These are phyloP conservation scores for Aspergillus terreus DNA, from an alignment of 2,329 filamentous ascomycete genomes.

Conservation along the genomic window DNA sequence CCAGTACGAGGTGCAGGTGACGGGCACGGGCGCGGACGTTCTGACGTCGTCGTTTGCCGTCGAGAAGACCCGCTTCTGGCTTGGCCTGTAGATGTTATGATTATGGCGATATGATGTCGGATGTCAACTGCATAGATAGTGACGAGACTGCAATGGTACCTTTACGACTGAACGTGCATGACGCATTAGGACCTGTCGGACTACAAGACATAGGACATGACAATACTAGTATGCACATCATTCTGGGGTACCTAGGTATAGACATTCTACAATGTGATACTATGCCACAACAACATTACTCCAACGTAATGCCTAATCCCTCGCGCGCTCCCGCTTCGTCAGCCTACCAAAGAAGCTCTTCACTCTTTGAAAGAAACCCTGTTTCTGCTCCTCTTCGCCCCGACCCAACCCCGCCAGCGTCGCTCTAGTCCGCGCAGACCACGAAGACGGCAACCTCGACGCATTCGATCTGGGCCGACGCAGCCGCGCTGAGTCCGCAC, in stretches of 20 bases:
- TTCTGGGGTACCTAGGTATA: too few relatives aligned
- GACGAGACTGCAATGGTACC: background rate
- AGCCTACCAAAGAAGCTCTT: slow-evolving; percentile 2
- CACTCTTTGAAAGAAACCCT: slow-evolving; percentile 4
- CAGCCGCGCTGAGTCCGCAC: background rate
- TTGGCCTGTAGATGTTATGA: slow-evolving; percentile 48
- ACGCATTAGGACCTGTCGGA: too few relatives aligned
- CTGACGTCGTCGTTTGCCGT: slow-evolving; percentile 56
- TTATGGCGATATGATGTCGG: background rate
- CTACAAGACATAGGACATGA: too few relatives aligned
- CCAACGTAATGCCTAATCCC: too few relatives aligned
- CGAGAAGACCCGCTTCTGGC: slow-evolving; percentile 63
- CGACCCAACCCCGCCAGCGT: background rate
- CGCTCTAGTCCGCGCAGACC: slow-evolving; percentile 3
- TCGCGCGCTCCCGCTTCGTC: background rate
- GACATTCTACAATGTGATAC: too few relatives aligned
- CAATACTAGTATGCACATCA: too few relatives aligned
- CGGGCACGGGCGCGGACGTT: slow-evolving; percentile 50
- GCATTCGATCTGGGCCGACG: background rate
- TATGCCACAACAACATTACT: too few relatives aligned
- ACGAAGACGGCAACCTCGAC: slow-evolving; percentile 7
- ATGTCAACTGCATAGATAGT: background rate
- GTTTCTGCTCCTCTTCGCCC: background rate
- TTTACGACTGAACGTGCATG: too few relatives aligned
- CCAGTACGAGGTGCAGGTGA: slow-evolving; percentile 61